Base-by-base conservation (phyloP, 176 grass and related monocot genomes). In the Leersia perrieri region DNA sequence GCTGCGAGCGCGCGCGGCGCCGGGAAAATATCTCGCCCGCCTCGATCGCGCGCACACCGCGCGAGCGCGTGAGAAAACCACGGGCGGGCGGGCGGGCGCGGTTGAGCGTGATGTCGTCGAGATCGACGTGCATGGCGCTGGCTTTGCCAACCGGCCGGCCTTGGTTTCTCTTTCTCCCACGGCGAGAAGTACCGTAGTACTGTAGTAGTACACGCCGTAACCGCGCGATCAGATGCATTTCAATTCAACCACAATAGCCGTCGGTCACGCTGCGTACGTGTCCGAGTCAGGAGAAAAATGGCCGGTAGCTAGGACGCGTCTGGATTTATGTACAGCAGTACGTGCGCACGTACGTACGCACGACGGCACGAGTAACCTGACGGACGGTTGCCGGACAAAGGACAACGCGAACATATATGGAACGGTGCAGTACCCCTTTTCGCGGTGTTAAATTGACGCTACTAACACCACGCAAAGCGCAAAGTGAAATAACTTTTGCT, bases 1-100 rank as follows among this genome's bases (percentile, higher is more conserved):
- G 7, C 69, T 29, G 63, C 66, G 66, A 70, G 70, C 57, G 80
- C 80, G 70, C 57, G 80, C 80, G 39, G 49, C 69, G 65, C 45
- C 72, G 32, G 25, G 58, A 66, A 63, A 58, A 58, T 58, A 58
- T 58, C 53, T 58, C 53, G 53, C 53, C 53, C 53, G 2, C n/a
- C n/a, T n/a, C n/a, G n/a, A 20, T 22, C 49, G 49, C 49, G 20
- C 5, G 5, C 22, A 16, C 49, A 53, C 51, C 20, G 20, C 51
- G 51, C 20, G 20, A 11, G 42, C 42, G 15, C 47, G 5, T 18
- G 47, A n/a, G 53, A 23, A 57, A 57, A 57, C 53, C 10, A 57
- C 53, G 53, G 22, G 53, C 49, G 5, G 35, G 47, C 47, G 47
- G 1, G 12, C 12, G 42, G n/a, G n/a, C 3, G 12, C 2, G 44